Evolutionary conservation across 805 yeast species (phyloP), one percentile per base, ranked within the genome.

Genomic region (Candida lessepsii): DNA sequence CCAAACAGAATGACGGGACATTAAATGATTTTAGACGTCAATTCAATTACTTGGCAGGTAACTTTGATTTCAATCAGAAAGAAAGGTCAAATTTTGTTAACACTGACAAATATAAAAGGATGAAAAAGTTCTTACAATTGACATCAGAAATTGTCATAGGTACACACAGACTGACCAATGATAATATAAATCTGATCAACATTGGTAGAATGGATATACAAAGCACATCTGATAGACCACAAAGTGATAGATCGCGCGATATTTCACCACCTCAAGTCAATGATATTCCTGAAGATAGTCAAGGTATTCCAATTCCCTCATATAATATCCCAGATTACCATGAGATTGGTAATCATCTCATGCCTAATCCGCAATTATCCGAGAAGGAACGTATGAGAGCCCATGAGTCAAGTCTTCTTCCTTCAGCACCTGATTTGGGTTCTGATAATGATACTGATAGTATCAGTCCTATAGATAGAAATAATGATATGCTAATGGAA

Each of bases 61-160:
- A 50, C 46, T 51, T 42, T 33, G 40, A 47, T 18, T 42, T 47
- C 17, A 47, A 57, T 36, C 69, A 57, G 30, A 57, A 56, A 26
- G 69, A 60, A 31, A 49, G 71, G 27, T 56, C 65, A 6, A 60
- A 57, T 13, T 80, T 83, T 60, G 75, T 86, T 40, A 88, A 89
- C 57, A 91, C 91, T 4, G 96, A 88, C 61, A 76, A 75, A 51
- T 69, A 83, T 53, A 87, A 86, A 58, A 67, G 88, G 41, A 73
- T 80, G 65, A 81, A 80, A 50, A 86, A 89, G 54, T 88, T 88
- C 15, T 67, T 89, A 5, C 86, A 87, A n/a, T 64, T 87, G 54
- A 86, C 89, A 37, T 76, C 87, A 1, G 96, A 86, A 58, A 75
- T 88, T 1, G 70, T 86, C 16, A 73, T 89, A 19, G 97, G 97